Evolutionary conservation across 331 rosid species (phyloP), one percentile per base, ranked within the genome.

Genomic region (Stylosanthes scabra): DNA sequence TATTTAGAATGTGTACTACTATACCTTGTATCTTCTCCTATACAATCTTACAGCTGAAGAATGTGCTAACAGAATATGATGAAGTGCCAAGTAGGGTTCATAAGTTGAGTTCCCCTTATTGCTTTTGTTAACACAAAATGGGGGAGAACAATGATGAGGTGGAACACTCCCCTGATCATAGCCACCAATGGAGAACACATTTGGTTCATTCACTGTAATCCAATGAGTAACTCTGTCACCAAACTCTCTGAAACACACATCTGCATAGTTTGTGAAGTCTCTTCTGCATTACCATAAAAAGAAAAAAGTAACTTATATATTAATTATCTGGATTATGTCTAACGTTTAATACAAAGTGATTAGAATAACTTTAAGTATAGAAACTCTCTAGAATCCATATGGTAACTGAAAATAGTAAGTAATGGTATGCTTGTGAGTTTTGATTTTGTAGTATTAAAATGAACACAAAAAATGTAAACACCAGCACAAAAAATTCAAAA

Each of bases 181-280:
- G 6, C 80, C 78, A 12, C 80, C 83, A 0, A 46, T 0, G 0
- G 65, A 45, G 7, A 77, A 73, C 2, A 71, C 58, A 75, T 86
- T 86, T 7, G 87, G 78, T 60, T 86, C 87, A 2, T 83, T 80
- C 71, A 86, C 52, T 0, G 87, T 77, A 8, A 12, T 50, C 87
- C 89, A 86, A n/a, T 80, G 62, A 64, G 34, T 13, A 3, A 86
- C 82, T 28, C 80, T 74, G 59, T 86, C 84, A 66, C 90, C 87
- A 41, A 86, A 86, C 68, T 86, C 90, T 77, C 82, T 78, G 28
- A 80, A 83, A 52, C 87, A 86, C 42, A 80, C 82, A 14, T 86
- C 86, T 1, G 87, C 90, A 52, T 80, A 86, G 27, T 51, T 7
- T n/a, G 66, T 83, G 78, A 83, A 86, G 68, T 86, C 85, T 80